Evolutionary conservation across 371 early-diverging fungal species (phyloP), one percentile per base, ranked within the genome.

Genomic region (Rhizomucor pusillus): DNA sequence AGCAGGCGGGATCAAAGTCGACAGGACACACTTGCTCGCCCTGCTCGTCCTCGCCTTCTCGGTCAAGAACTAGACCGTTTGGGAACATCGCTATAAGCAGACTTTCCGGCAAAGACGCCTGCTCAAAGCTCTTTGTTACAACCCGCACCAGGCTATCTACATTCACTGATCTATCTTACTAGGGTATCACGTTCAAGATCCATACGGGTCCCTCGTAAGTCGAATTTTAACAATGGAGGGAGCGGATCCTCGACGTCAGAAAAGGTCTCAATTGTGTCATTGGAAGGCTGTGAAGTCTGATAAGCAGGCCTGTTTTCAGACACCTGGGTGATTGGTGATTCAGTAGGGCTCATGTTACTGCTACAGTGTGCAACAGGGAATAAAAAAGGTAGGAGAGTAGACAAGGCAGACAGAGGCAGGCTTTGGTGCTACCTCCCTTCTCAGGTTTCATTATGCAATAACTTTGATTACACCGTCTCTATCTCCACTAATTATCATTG

Each of bases 401-500:
- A 5, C 7, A 29, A n/a, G n/a, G n/a, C n/a, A n/a, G n/a, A n/a
- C n/a, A n/a, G n/a, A n/a, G n/a, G n/a, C n/a, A n/a, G n/a, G n/a
- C 29, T 29, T 29, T 29, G 5, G 29, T 29, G 29, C 7, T 5
- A 29, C 29, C 29, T 29, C 29, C 29, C 29, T 29, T 29, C 29
- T 29, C 29, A 5, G 29, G 29, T 7, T 29, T 29, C 29, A 18
- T 66, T 68, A 81, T 24, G 77, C 67, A 36, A 83, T 71, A 22
- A 91, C 85, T 52, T 90, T 91, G 37, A 93, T 82, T 20, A 89
- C 84, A 19, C 93, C 93, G 66, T 91, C 90, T 34, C 90, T 71
- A 50, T 89, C 88, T n/a, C 81, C 85, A 50, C 84, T 82, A 19
- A 93, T 85, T 12, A 90, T 61, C 85, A 91, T 85, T 39, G 88